A percentile compares a stretch with the other conserved stretches of the same genome.
phyloP scores from a whole-genome alignment of 2,329 filamentous ascomycete genomes.

The Acrodontium crateriforme region DNA sequence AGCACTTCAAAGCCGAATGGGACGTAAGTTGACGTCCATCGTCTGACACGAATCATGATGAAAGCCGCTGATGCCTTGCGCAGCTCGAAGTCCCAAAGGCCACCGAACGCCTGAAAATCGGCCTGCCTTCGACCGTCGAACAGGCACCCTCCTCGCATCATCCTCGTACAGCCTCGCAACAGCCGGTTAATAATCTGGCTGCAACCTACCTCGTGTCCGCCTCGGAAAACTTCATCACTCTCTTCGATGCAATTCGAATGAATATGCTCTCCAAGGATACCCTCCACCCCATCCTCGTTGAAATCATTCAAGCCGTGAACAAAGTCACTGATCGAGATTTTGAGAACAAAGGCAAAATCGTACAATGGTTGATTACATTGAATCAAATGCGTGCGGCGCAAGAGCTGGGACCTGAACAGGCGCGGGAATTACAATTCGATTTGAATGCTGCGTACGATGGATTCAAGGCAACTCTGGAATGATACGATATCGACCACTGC shows the following conservation, averaged over 20 bases:
- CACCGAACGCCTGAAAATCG: slow-evolving; percentile 81
- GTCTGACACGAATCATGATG: background rate
- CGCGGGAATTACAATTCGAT: slow-evolving; percentile 78
- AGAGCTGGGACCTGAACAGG: slow-evolving; percentile 75
- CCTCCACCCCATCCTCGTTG: slow-evolving; percentile 84
- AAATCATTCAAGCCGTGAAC: slow-evolving; percentile 94
- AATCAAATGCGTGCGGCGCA: slow-evolving; percentile 98
- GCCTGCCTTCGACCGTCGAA: slow-evolving; percentile 72
- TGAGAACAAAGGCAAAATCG: slow-evolving; percentile 89
- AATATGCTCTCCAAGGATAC: slow-evolving; percentile 90
- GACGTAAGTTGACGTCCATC: slow-evolving; percentile 47
- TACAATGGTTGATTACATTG: slow-evolving; percentile 92
- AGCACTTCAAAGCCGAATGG: slow-evolving; percentile 85
- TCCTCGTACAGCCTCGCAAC: slow-evolving; percentile 22
- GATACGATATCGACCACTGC: slow-evolving; percentile 2
- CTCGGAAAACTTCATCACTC: slow-evolving; percentile 97
- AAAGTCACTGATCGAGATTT: slow-evolving; percentile 94
- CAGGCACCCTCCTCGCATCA: slow-evolving; percentile 38
- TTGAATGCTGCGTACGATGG: slow-evolving; percentile 90
- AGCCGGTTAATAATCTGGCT: slow-evolving; percentile 10
- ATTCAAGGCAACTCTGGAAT: slow-evolving; percentile 63
- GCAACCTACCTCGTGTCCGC: slow-evolving; percentile 65
- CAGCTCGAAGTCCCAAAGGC: slow-evolving; percentile 90
- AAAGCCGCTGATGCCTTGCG: background rate
- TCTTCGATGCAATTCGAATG: slow-evolving; percentile 85